Evolutionary conservation across 1,284 basidiomycete species (phyloP).

Genomic region (Austropuccinia psidii): DNA sequence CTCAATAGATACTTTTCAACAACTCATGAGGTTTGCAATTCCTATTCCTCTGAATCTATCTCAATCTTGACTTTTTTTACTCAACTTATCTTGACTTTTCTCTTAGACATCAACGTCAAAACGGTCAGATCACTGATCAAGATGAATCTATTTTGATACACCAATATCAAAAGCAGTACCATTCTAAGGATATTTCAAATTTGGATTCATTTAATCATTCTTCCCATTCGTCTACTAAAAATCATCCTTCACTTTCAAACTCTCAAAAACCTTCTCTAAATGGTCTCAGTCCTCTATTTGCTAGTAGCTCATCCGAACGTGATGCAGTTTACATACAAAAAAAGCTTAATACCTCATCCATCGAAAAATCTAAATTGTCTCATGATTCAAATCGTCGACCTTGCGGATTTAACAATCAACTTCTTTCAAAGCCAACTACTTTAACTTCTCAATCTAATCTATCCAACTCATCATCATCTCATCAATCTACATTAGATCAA

Average conservation of each 20-base stretch:
- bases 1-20: slow-evolving; percentile 4
- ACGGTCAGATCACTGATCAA: slow-evolving; percentile 9
- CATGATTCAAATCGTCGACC: neutral
- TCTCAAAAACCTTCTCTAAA: neutral
- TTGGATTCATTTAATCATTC: too few relatives aligned
- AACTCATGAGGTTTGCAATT: neutral
- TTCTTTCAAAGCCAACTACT: neutral
- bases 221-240: too few relatives aligned
- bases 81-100: neutral
- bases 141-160: slow-evolving; percentile 21
- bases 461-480: neutral
- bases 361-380: too few relatives aligned
- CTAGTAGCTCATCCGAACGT: neutral
- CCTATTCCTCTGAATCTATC: neutral
- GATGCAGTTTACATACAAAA: slow-evolving; percentile 29
- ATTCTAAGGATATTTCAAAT: neutral
- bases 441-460: neutral
- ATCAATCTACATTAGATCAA: neutral
- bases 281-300: neutral
- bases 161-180: slow-evolving; percentile 18
- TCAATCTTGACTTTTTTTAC: neutral
- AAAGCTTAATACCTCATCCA: neutral
- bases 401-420: too few relatives aligned
- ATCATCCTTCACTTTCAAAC: neutral
- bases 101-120: slow-evolving; percentile 1